Conservation (phyloP, 164 flowering plant species). For the Piper betle region DNA sequence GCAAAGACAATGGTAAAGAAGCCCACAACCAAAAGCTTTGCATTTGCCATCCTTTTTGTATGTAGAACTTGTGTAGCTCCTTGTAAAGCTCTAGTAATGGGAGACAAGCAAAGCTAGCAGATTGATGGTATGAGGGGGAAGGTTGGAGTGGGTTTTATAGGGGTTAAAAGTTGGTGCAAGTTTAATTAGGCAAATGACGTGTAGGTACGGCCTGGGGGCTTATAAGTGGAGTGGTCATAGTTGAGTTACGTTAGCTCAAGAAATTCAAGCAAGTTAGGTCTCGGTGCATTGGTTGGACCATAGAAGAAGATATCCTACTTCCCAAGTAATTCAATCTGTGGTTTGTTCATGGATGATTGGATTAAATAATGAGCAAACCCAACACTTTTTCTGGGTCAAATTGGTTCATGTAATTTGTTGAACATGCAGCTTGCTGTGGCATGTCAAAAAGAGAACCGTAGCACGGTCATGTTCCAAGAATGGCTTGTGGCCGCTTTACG, state of each 20-base stretch:
- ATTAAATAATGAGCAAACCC: neutral
- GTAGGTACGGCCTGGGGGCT: neutral
- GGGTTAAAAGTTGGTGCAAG: neutral
- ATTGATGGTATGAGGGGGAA: neutral
- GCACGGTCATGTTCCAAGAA: too few relatives aligned
- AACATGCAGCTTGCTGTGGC: neutral
- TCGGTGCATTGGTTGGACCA: neutral
- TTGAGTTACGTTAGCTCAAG: neutral
- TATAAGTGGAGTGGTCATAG: slow-evolving; percentile 1
- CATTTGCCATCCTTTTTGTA: neutral
- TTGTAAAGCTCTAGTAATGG: neutral
- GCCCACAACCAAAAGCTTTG: neutral
- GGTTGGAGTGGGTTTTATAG: neutral
- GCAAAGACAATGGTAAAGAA: neutral
- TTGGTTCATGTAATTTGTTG: neutral
- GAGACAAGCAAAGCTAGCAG: neutral
- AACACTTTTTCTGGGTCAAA: too few relatives aligned
- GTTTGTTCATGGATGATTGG: neutral
- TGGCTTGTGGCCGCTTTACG: too few relatives aligned
- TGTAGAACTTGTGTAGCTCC: neutral
- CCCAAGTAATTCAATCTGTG: neutral
- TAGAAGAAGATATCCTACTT: neutral
- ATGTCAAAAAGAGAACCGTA: too few relatives aligned
- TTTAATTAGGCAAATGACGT: too few relatives aligned
- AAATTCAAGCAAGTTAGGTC: neutral